Evolutionary conservation across 2,329 filamentous ascomycete species (phyloP), one percentile per base, ranked within the genome.

Genomic region (Scytalidium lignicola): DNA sequence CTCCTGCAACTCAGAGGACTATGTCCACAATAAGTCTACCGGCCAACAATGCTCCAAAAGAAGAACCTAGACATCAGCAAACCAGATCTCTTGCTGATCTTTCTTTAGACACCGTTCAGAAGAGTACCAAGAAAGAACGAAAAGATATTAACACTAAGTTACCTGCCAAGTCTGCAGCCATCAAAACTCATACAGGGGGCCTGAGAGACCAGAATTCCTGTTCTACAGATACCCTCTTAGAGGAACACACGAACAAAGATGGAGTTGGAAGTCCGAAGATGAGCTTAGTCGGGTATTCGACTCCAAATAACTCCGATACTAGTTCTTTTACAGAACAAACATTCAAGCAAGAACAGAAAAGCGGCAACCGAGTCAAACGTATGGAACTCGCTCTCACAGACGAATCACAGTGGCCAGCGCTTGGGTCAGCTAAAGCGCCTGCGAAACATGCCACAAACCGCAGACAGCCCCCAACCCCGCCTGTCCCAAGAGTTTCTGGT

Each of bases 381-480:
- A 37, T 37, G n/a, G 32, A 37, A 4, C 32, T 37, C 15, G 32
- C 32, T 37, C n/a, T 55, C 17, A 45, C 46, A 17, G 45, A 55
- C 23, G 37, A 46, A 41, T 45, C 28, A 10, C 48, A 58, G 32
- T 62, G 55, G 53, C 58, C 59, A 20, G 32, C 54, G 37, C 51
- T 61, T 29, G 46, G 26, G 21, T 51, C 51, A 28, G 18, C 50
- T 26, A 56, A 51, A 17, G 55, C 52, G 18, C 46, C 54, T 3
- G 32, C 7, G 4, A 37, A 13, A 37, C 8, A 5, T n/a, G 32
- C n/a, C 15, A 37, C 32, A 17, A 13, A 37, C 15, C 10, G 32
- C 15, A 37, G 15, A 37, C 10, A 13, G n/a, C 8, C 15, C 5
- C 8, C 32, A 9, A 37, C 7, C n/a, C 15, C 10, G 15, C 15